Base-by-base conservation (phyloP, 441 rosid species). In the Rhodomyrtus psidioides region DNA sequence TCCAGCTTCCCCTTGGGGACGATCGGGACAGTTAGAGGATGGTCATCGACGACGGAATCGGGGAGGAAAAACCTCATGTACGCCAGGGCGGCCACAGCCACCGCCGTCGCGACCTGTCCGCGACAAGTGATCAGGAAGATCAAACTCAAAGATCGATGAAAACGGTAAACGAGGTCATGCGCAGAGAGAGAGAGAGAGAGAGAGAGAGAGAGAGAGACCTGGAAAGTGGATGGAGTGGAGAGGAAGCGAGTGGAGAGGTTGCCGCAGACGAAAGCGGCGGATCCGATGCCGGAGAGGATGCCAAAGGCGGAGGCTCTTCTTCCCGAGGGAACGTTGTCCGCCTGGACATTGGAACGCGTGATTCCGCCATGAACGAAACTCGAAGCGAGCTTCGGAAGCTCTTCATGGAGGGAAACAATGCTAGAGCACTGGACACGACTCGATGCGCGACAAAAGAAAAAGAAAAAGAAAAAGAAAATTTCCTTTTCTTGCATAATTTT, bases 221-320 rank as follows among this genome's bases (percentile, higher is more conserved):
- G 96, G 87, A 96, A 96, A 79, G 94, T 95, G 85, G 92, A 85
- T 9, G 96, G 65, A 27, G 94, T 93, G 65, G 99, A 92, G 87
- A 96, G 94, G 89, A 96, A 95, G 15, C 99, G 98, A 84, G 99
- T 87, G 26, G 94, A 93, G 8, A 95, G 89, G 84, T 89, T 96
- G 82, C 95, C 99, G 53, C 96, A 95, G 10, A 96, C 98, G 58
- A 95, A 96, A 21, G 98, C 94, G 24, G 94, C 91, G 3, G 98
- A 94, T 59, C 91, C 94, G 53, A 95, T 91, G 7, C 99, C 98
- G 3, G 98, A 92, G 15, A 96, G 92, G 65, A 94, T 92, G 51
- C 96, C 98, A 12, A 96, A 96, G 0, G 95, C 90, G 0, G 98
- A 89, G 4, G 95, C 96, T 90, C 99, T 88, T 85, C 91, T 89